Conservation (phyloP, 177 flowering plant species). For the Vitis hybrid region DNA sequence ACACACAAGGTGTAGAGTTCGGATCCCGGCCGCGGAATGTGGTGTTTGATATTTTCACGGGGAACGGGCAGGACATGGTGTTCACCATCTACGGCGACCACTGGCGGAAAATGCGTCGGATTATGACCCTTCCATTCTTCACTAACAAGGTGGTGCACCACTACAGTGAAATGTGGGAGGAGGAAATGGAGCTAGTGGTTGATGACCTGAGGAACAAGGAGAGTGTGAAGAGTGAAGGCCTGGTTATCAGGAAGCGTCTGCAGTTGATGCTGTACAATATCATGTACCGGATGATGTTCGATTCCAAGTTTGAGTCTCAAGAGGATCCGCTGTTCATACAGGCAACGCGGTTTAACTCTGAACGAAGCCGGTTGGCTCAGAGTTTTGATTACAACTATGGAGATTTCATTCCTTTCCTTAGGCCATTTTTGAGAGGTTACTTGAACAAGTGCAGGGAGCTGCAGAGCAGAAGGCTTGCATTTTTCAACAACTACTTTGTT, state of each 20-base stretch:
- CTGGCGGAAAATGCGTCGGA: constrained; percentile 65
- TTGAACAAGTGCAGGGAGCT: constrained; percentile 61
- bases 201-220: constrained; percentile 31
- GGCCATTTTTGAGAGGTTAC: constrained; percentile 64
- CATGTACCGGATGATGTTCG: constrained; percentile 75
- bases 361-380: constrained; percentile 68
- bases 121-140: constrained; percentile 67
- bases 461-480: constrained; percentile 47
- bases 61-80: constrained; percentile 71
- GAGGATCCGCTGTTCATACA: constrained; percentile 61
- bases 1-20: constrained; percentile 63
- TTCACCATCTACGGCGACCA: constrained; percentile 66
- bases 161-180: constrained; percentile 55
- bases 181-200: constrained; percentile 50
- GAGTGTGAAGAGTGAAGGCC: constrained; percentile 26
- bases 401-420: constrained; percentile 61
- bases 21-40: constrained; percentile 65
- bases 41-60: constrained; percentile 67
- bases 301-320: constrained; percentile 42
- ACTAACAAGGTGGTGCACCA: constrained; percentile 63
- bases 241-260: constrained; percentile 51
- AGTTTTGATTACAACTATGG: constrained; percentile 74
- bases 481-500: constrained; percentile 58
- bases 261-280: constrained; percentile 72
- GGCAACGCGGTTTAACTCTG: constrained; percentile 48